Evolutionary conservation across 805 yeast species (phyloP), one percentile per base, ranked within the genome.

Genomic region (Barnettozyma wickerhamii): DNA sequence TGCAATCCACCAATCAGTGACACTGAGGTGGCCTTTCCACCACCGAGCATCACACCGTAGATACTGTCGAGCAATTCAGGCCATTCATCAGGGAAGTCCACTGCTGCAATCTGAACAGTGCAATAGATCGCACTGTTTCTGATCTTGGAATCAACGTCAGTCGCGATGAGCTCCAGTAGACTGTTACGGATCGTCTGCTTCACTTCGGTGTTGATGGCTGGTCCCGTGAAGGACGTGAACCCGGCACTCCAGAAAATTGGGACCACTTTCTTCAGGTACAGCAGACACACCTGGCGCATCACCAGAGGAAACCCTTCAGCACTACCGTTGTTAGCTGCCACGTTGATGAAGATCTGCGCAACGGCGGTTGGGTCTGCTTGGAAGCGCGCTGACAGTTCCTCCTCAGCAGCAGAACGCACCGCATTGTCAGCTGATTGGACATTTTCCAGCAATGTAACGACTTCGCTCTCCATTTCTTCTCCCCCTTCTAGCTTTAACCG

Each of bases 1-100:
- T 74, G 41, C 14, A 54, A 38, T 1, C 53, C 56, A 21, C 56
- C 57, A 10, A 47, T 45, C 5, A 48, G 38, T 5, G 48, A 46
- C 13, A 32, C 15, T 5, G 26, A n/a, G 2, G 48, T 42, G 7
- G 18, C 20, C 5, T 33, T 28, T 9, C 45, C 43, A 10, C 21
- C 51, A 3, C 55, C 52, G 1, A 48, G 27, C 65, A 55, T 9
- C 59, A 52, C 27, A 75, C 67, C 20, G 51, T 78, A 79, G 17
- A 87, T 53, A 6, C 59, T 59, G 26, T 62, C 55, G 41, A 85
- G 56, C 35, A 90, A 65, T 18, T 69, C 72, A 0, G 97, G 95
- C 98, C 98, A 91, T 57, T 88, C 95, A 56, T 93, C 98, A 0
- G 99, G 99, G 55, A 77, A 91, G 55, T 91, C 99, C 2, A 81